Conservation (phyloP, 2,329 filamentous ascomycete species). For the Penicillium rolfsii region DNA sequence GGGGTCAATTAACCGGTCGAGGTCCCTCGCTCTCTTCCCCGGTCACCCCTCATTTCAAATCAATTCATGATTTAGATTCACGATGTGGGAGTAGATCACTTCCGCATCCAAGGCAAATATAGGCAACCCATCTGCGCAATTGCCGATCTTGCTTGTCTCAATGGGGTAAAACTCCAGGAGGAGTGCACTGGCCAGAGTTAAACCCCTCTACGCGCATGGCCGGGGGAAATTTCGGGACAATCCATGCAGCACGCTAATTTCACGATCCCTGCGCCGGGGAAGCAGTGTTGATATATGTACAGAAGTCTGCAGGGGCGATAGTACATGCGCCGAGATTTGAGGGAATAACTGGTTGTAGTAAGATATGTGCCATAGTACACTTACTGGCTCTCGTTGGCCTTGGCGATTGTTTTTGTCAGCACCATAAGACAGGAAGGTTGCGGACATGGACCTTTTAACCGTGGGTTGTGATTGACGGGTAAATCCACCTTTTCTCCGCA, state of each 20-base stretch:
- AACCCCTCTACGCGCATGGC: not conserved
- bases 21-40: not conserved
- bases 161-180: conserved; percentile 24
- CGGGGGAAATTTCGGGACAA: conserved; percentile 19
- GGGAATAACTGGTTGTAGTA: not conserved
- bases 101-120: not conserved
- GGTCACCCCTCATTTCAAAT: conserved; percentile 6
- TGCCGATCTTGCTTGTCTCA: conserved; percentile 12
- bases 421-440: not conserved
- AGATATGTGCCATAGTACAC: not conserved
- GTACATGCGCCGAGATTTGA: not conserved
- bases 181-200: conserved; percentile 7
- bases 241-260: not conserved
- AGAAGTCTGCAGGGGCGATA: not conserved
- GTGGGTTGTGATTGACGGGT: conserved; percentile 24
- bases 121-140: not conserved
- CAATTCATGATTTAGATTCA: not conserved
- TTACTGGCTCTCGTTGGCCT: not conserved
- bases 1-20: not conserved
- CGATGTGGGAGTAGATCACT: conserved; percentile 10
- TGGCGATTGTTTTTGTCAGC: not conserved
- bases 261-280: not conserved
- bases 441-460: not conserved
- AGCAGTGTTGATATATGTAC: not conserved
- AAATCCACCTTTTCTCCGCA: conserved; percentile 19